Conservation (phyloP, 2,329 filamentous ascomycete species). For the Aciculosporium take region DNA sequence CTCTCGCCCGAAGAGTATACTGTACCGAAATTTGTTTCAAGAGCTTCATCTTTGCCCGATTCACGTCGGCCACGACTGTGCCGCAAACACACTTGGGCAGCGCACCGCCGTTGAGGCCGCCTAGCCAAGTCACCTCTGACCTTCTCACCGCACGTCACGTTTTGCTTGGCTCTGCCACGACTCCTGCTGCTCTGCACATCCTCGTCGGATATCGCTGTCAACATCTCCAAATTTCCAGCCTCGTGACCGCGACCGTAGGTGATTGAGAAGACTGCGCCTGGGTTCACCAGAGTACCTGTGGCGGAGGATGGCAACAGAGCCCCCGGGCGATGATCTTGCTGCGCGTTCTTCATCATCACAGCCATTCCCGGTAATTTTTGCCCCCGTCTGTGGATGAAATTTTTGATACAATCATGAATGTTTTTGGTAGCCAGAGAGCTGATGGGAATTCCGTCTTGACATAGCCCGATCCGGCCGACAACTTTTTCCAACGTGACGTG, state of each 20-base stretch:
- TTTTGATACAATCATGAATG: neutral
- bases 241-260: conserved; percentile 10
- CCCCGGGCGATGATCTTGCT: conserved; percentile 37
- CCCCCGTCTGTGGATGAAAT: neutral
- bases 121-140: neutral
- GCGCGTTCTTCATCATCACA: conserved; percentile 37
- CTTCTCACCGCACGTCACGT: neutral
- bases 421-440: neutral
- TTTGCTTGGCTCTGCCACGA: neutral
- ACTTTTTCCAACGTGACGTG: conserved; percentile 30
- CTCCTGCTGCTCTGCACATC: neutral
- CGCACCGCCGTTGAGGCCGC: neutral
- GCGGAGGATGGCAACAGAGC: conserved; percentile 53
- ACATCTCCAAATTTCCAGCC: neutral
- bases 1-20: neutral
- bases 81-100: neutral
- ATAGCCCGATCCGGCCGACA: conserved; percentile 24
- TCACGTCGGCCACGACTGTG: neutral
- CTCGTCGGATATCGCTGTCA: neutral
- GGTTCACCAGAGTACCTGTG: conserved; percentile 13
- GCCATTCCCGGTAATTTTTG: conserved; percentile 26
- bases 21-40: neutral
- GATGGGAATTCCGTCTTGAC: neutral
- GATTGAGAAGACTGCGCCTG: conserved; percentile 13
- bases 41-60: neutral